Conservation (phyloP, 257 asterid species). For the Salvia splendens region DNA sequence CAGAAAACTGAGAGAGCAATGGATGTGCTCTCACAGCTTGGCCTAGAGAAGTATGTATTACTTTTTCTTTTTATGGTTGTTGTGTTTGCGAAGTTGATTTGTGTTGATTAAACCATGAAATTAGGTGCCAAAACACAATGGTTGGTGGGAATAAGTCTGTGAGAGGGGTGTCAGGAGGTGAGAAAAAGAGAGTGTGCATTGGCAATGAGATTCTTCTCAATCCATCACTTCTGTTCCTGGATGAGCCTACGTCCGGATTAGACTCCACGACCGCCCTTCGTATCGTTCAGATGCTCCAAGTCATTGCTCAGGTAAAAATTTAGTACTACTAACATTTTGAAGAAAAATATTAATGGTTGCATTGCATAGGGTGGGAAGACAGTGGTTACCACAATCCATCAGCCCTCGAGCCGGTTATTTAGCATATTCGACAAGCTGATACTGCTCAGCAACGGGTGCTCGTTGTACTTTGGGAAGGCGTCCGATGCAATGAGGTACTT, state of each 20-base stretch:
- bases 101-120: background rate
- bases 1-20: slow-evolving; percentile 44
- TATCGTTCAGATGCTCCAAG: slow-evolving; percentile 45
- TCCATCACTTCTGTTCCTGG: slow-evolving; percentile 49
- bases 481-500: slow-evolving; percentile 48
- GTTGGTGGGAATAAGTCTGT: slow-evolving; percentile 45
- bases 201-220: slow-evolving; percentile 45
- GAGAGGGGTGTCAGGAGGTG: slow-evolving; percentile 53
- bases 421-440: slow-evolving; percentile 44
- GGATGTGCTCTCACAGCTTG: slow-evolving; percentile 44
- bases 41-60: slow-evolving; percentile 41
- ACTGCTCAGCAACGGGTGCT: slow-evolving; percentile 40
- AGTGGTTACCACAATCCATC: slow-evolving; percentile 48
- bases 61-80: background rate
- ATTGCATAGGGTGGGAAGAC: slow-evolving; percentile 46
- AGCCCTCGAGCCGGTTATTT: slow-evolving; percentile 49
- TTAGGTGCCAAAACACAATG: slow-evolving; percentile 49
- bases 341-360: background rate
- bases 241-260: slow-evolving; percentile 48
- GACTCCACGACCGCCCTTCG: slow-evolving; percentile 51
- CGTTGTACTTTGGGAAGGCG: slow-evolving; percentile 49
- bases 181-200: slow-evolving; percentile 46
- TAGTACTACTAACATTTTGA: too few species aligned
- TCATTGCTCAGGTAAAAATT: slow-evolving; percentile 34
- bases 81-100: background rate